Evolutionary conservation across 345 rosid species (phyloP).

Genomic region (Atalantia buxifolia): DNA sequence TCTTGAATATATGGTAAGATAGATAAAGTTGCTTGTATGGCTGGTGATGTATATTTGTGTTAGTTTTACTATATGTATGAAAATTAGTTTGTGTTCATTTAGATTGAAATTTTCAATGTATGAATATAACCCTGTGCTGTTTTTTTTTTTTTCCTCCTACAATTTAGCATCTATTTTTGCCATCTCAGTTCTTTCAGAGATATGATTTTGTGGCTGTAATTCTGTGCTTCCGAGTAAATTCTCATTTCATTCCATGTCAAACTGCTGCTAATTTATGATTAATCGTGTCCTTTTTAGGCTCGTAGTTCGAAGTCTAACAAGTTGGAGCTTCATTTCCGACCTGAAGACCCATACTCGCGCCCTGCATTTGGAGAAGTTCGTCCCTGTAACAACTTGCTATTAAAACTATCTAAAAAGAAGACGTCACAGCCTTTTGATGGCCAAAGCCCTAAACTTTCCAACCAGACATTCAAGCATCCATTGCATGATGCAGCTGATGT

Average conservation of each 20-base stretch:
- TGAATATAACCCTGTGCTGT: neutral
- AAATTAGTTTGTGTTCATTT: neutral
- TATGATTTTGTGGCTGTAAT: neutral
- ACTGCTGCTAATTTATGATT: slow-evolving; percentile 3
- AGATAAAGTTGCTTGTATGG: neutral
- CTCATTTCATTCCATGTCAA: neutral
- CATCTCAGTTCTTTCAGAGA: neutral
- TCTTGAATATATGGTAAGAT: neutral
- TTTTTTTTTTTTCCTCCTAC: neutral
- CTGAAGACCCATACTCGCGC: slow-evolving; percentile 85
- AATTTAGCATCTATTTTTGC: neutral
- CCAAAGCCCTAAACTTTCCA: slow-evolving; percentile 19
- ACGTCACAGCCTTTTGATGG: neutral
- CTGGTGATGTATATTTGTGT: neutral
- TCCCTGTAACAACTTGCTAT: slow-evolving; percentile 46
- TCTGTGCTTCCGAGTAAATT: neutral
- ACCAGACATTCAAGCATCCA: slow-evolving; percentile 3
- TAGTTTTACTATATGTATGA: neutral
- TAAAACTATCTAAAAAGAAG: slow-evolving; percentile 54
- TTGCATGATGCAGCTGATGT: slow-evolving; percentile 10
- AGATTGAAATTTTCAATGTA: neutral
- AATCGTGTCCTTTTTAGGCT: slow-evolving; percentile 35
- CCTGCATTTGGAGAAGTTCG: slow-evolving; percentile 71
- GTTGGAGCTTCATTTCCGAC: slow-evolving; percentile 80
- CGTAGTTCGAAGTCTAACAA: slow-evolving; percentile 54